These are phyloP conservation scores for Mycena rosella DNA, from an alignment of 768 basidiomycete genomes.

Conservation along the genomic window DNA sequence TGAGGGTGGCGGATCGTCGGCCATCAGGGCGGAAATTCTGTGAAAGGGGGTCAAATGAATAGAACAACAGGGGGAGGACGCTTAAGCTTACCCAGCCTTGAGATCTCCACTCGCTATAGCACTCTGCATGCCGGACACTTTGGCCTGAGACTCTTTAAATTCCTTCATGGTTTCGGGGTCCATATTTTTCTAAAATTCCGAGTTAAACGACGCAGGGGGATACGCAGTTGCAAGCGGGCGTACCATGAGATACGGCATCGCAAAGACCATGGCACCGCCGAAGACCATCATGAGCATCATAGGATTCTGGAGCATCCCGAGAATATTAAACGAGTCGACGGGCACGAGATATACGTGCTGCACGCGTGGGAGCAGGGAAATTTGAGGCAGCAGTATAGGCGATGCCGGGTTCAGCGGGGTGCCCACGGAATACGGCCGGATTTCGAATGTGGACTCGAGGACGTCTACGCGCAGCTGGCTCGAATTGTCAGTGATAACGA, in stretches of 20 bases:
- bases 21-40: constrained; percentile 61
- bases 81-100: constrained; percentile 63
- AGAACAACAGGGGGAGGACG: background rate
- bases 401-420: constrained; percentile 75
- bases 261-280: constrained; percentile 75
- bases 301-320: constrained; percentile 84
- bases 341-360: constrained; percentile 77
- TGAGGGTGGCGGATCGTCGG: constrained; percentile 40
- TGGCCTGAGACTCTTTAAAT: constrained; percentile 71
- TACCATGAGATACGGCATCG: constrained; percentile 84
- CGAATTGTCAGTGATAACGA: constrained; percentile 16
- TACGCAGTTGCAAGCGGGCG: constrained; percentile 21
- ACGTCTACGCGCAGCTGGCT: constrained; percentile 80
- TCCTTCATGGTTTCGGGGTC: constrained; percentile 79
- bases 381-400: constrained; percentile 65
- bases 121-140: constrained; percentile 65
- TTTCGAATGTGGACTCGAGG: constrained; percentile 58
- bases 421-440: constrained; percentile 74
- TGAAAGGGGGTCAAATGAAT: background rate
- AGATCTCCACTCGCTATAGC: constrained; percentile 71
- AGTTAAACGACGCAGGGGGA: background rate
- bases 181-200: constrained; percentile 75
- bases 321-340: constrained; percentile 77
- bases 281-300: constrained; percentile 87
- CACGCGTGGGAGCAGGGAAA: constrained; percentile 66